phyloP scores from a whole-genome alignment of 2,329 filamentous ascomycete species.

The Seiridium cupressi region DNA sequence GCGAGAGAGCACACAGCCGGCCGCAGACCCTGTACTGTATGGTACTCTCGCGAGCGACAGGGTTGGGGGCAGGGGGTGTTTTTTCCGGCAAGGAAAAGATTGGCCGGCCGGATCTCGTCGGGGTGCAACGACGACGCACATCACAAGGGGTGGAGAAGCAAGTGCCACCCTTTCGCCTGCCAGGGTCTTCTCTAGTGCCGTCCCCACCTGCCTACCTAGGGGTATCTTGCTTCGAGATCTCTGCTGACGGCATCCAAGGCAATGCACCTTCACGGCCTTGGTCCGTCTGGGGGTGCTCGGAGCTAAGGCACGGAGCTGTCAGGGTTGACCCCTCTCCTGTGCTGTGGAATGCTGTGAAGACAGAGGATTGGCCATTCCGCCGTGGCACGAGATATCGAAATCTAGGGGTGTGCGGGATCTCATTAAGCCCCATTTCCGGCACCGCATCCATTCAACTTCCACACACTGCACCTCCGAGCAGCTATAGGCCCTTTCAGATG shows the following conservation, averaged over 20 bases:
- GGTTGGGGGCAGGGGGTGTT: background rate
- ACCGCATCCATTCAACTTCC: background rate
- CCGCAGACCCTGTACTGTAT: background rate
- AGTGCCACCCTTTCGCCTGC: background rate
- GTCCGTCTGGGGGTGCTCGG: background rate
- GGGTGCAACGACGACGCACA: background rate
- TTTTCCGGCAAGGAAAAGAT: conserved; percentile 3
- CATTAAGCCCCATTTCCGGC: background rate
- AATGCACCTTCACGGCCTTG: too few species aligned
- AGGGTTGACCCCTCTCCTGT: background rate
- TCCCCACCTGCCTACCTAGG: conserved; percentile 4
- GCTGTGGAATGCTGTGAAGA: background rate
- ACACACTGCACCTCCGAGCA: background rate
- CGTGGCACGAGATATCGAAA: background rate
- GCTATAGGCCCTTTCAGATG: background rate
- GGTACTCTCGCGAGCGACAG: background rate
- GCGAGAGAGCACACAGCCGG: too few species aligned
- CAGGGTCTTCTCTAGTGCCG: background rate
- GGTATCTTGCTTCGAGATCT: background rate
- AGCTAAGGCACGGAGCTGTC: background rate
- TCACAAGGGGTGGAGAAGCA: background rate
- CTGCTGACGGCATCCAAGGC: background rate
- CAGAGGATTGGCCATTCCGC: background rate
- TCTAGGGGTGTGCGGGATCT: background rate
- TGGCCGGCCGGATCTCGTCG: conserved; percentile 6